Conservation (phyloP, 306 rosid species). For the Mimosa bimucronata region DNA sequence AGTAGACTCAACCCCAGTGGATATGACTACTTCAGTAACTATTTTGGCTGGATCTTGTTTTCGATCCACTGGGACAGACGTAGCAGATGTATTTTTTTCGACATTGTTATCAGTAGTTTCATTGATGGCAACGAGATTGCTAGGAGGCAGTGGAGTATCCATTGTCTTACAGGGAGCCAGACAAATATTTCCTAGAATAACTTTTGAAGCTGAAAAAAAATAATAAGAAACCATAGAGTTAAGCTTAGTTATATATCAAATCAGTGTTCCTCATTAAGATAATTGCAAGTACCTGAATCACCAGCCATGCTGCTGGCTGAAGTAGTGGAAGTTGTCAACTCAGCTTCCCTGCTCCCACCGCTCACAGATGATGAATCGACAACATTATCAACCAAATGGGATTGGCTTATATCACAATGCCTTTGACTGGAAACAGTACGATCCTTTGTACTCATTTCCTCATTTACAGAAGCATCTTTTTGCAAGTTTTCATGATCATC, state of each 20-base stretch:
- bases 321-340: constrained; percentile 40
- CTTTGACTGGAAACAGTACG: constrained; percentile 45
- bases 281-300: constrained; percentile 62
- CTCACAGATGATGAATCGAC: constrained; percentile 45
- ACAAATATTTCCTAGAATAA: constrained; percentile 37
- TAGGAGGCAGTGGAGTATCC: constrained; percentile 50
- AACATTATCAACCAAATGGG: constrained; percentile 46
- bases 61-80: constrained; percentile 38
- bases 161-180: constrained; percentile 38
- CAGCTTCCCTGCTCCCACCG: constrained; percentile 44
- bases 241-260: constrained; percentile 3
- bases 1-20: constrained; percentile 49
- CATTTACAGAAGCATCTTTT: constrained; percentile 47
- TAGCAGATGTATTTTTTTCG: constrained; percentile 40
- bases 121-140: constrained; percentile 40
- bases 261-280: constrained; percentile 22
- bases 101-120: constrained; percentile 38
- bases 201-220: constrained; percentile 57
- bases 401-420: constrained; percentile 42
- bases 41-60: constrained; percentile 42
- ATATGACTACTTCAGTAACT: constrained; percentile 45
- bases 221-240: constrained; percentile 27
- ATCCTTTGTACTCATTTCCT: constrained; percentile 43
- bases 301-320: constrained; percentile 33
- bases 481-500: constrained; percentile 35